Evolutionary conservation across 2,329 filamentous ascomycete genomes (phyloP).

Genomic region (Coleophoma crateriformis): DNA sequence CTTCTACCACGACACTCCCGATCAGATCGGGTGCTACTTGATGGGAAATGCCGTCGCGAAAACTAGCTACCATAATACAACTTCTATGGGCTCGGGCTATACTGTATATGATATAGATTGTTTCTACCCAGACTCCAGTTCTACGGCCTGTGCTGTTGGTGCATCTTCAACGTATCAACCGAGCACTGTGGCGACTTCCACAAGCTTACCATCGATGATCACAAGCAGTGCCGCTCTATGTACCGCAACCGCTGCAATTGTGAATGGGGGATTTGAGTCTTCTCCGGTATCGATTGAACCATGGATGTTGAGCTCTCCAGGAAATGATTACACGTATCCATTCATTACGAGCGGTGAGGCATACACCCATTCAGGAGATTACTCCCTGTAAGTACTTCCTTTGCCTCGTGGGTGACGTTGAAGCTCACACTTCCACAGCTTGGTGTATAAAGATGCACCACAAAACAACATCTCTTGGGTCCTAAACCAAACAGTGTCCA

Average conservation of each 20-base stretch:
- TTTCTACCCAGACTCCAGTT: background rate
- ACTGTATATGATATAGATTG: no score
- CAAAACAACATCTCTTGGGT: background rate
- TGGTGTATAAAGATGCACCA: background rate
- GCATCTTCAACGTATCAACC: background rate
- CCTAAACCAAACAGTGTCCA: background rate
- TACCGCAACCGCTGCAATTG: background rate
- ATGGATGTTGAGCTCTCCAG: background rate
- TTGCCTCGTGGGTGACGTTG: no score
- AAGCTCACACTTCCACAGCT: background rate
- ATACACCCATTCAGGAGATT: background rate
- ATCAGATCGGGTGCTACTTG: no score
- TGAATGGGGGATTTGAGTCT: background rate
- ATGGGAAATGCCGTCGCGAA: no score
- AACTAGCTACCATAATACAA: no score
- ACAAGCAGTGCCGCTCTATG: background rate
- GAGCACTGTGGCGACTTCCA: background rate
- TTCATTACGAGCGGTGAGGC: background rate
- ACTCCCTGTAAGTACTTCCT: background rate
- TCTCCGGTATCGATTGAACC: background rate
- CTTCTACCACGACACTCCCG: no score
- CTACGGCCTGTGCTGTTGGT: background rate
- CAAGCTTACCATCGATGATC: background rate
- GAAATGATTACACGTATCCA: background rate
- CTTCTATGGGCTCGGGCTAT: no score